Evolutionary conservation across 2,329 filamentous ascomycete species (phyloP).

Genomic region (Apiospora marii): DNA sequence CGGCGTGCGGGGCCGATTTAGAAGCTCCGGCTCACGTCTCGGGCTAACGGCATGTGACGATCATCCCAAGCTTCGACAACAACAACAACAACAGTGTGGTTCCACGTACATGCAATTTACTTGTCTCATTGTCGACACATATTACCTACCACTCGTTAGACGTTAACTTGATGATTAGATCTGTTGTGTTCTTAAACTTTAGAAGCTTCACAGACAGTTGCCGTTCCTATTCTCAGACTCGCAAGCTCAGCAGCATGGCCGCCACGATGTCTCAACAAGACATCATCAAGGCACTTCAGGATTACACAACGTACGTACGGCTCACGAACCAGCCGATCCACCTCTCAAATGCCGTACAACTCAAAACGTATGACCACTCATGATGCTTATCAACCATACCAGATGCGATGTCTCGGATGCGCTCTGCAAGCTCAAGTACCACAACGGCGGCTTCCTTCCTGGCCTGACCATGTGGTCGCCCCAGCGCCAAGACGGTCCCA

Average conservation of each 20-base stretch:
- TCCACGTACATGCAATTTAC: not conserved
- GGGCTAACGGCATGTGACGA: slow-evolving; percentile 18
- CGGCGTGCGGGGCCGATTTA: not conserved
- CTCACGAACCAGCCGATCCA: too few relatives aligned
- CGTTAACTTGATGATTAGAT: not conserved
- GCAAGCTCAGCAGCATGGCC: slow-evolving; percentile 32
- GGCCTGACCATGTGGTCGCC: slow-evolving; percentile 64
- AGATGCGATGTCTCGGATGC: slow-evolving; percentile 61
- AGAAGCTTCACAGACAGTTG: not conserved
- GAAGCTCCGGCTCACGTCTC: slow-evolving; percentile 6
- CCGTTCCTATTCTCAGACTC: not conserved
- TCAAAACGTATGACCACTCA: not conserved
- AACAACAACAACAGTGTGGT: not conserved
- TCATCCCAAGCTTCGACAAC: not conserved
- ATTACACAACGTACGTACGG: slow-evolving; percentile 47
- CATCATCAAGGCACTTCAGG: slow-evolving; percentile 42
- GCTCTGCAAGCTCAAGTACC: slow-evolving; percentile 56
- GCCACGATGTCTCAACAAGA: slow-evolving; percentile 34
- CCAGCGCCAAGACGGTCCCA: slow-evolving; percentile 55
- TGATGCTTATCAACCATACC: slow-evolving; percentile 11
- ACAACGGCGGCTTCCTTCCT: slow-evolving; percentile 60
- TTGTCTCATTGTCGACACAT: not conserved
- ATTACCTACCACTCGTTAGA: not conserved
- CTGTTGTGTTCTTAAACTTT: not conserved
- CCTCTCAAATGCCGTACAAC: too few relatives aligned